These are phyloP conservation scores for Candida maltosa DNA, from an alignment of 805 yeast genomes.

Conservation along the genomic window DNA sequence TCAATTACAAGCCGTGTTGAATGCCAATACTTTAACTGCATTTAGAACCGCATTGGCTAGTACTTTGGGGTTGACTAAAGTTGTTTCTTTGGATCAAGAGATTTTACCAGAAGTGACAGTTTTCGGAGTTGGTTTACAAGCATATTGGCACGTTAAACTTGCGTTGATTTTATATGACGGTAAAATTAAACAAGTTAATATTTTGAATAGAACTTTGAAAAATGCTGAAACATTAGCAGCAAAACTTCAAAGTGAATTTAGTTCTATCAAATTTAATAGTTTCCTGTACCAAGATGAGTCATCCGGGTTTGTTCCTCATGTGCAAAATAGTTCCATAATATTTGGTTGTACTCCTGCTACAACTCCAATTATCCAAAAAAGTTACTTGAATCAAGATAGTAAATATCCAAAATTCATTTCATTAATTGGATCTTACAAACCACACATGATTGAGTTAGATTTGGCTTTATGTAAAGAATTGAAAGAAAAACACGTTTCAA, in stretches of 20 bases:
- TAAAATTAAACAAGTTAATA: slow-evolving; percentile 36
- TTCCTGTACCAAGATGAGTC: slow-evolving; percentile 13
- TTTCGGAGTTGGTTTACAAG: slow-evolving; percentile 65
- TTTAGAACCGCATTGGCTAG: slow-evolving; percentile 65
- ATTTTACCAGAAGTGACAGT: slow-evolving; percentile 31
- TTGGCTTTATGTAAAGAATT: slow-evolving; percentile 32
- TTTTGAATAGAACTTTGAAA: slow-evolving; percentile 41
- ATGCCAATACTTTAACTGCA: slow-evolving; percentile 60
- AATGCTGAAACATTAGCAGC: slow-evolving; percentile 34
- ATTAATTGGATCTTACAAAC: slow-evolving; percentile 65
- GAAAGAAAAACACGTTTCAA: slow-evolving; percentile 32
- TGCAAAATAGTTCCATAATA: slow-evolving; percentile 43
- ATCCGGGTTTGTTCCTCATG: slow-evolving; percentile 16
- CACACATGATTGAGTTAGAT: slow-evolving; percentile 64
- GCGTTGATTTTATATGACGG: slow-evolving; percentile 38
- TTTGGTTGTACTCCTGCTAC: slow-evolving; percentile 63
- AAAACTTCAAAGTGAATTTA: slow-evolving; percentile 23
- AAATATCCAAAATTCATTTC: slow-evolving; percentile 40
- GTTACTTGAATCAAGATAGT: slow-evolving; percentile 27
- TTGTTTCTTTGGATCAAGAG: slow-evolving; percentile 19
- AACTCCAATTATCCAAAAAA: slow-evolving; percentile 38
- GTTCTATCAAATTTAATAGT: slow-evolving; percentile 19
- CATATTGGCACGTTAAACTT: slow-evolving; percentile 58
- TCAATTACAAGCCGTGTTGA: slow-evolving; percentile 47
- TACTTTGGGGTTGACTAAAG: slow-evolving; percentile 42